Evolutionary conservation across 768 basidiomycete genomes (phyloP).

Genomic region (Obba rivulosa): DNA sequence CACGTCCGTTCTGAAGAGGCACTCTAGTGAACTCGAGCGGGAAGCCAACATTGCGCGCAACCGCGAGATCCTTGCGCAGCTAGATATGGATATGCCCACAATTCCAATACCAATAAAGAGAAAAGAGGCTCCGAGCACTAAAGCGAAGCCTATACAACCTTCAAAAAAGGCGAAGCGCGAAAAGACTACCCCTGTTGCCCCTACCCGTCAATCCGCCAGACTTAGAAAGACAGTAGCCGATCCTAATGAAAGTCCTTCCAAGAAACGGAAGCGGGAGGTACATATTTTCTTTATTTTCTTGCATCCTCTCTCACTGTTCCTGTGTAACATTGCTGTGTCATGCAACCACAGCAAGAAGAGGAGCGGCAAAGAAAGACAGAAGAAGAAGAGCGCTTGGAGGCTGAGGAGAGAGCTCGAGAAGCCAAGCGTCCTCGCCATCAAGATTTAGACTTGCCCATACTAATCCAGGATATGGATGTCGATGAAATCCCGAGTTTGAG

Average conservation of each 20-base stretch:
- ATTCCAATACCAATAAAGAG: slow-evolving; percentile 11
- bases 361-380: slow-evolving; percentile 45
- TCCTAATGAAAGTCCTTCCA: slow-evolving; percentile 58
- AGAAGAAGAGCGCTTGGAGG: slow-evolving; percentile 56
- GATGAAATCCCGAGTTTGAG: slow-evolving; percentile 45
- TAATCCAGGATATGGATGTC: slow-evolving; percentile 45
- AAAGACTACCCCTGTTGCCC: slow-evolving; percentile 32
- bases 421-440: slow-evolving; percentile 67
- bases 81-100: slow-evolving; percentile 44
- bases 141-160: slow-evolving; percentile 60
- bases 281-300: slow-evolving; percentile 7
- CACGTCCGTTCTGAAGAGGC: background rate
- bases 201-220: slow-evolving; percentile 64
- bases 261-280: slow-evolving; percentile 66
- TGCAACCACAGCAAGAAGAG: slow-evolving; percentile 37
- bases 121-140: slow-evolving; percentile 26
- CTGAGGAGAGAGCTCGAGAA: slow-evolving; percentile 54
- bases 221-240: slow-evolving; percentile 45
- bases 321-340: background rate
- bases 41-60: slow-evolving; percentile 82
- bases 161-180: slow-evolving; percentile 51
- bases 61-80: slow-evolving; percentile 63
- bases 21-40: slow-evolving; percentile 58
- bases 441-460: slow-evolving; percentile 53
- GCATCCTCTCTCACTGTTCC: background rate